Conservation (phyloP, 225 moss, liverwort and hornwort genomes). For the Sphagnum tenellum region DNA sequence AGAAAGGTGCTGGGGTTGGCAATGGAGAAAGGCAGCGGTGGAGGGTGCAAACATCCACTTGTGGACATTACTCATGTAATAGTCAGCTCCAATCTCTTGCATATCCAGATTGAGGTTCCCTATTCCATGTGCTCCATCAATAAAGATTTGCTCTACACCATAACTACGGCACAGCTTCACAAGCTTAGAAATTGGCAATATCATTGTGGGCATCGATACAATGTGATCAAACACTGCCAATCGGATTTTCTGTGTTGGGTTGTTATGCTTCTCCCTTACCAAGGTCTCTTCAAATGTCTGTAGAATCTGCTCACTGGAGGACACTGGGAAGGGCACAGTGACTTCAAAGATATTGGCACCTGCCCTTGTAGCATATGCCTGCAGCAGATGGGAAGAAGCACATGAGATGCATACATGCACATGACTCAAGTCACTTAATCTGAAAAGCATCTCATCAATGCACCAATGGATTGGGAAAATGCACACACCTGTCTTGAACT, state of each 20-base stretch:
- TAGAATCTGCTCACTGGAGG: constrained; percentile 39
- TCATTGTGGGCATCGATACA: constrained; percentile 73
- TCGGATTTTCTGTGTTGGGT: constrained; percentile 30
- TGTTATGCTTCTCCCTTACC: constrained; percentile 16
- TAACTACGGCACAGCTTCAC: constrained; percentile 47
- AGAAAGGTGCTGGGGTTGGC: constrained; percentile 54
- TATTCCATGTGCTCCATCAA: constrained; percentile 86
- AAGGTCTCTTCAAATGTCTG: constrained; percentile 40
- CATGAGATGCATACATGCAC: no score
- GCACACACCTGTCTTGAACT: no score
- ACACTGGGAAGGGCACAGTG: constrained; percentile 64
- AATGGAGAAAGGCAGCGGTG: constrained; percentile 75
- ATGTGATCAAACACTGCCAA: constrained; percentile 79
- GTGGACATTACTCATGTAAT: constrained; percentile 71
- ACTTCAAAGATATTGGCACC: constrained; percentile 61
- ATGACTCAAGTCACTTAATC: no score
- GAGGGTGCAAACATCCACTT: constrained; percentile 85
- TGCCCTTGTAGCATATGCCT: constrained; percentile 48
- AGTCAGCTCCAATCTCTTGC: constrained; percentile 65
- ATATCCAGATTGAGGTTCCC: constrained; percentile 65
- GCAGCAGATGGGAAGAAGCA: not conserved
- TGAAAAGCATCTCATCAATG: no score
- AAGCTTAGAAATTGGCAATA: constrained; percentile 58
- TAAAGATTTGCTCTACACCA: constrained; percentile 63
- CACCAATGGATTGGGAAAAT: no score